Conservation (phyloP, 345 rosid genomes). For the Acer negundo region DNA sequence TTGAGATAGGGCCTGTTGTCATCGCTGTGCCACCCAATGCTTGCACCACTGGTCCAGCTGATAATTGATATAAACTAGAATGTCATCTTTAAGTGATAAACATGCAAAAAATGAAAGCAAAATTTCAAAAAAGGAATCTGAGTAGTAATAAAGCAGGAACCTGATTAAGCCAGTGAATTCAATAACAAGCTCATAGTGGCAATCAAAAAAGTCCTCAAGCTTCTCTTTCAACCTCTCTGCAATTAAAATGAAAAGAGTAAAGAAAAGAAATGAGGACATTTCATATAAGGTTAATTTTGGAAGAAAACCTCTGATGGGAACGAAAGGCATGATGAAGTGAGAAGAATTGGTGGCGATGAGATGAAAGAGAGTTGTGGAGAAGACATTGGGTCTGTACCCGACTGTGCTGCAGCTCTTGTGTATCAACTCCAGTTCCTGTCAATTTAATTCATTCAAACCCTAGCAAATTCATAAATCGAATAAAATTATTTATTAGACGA, state of each 20-base stretch:
- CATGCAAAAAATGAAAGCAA: not conserved
- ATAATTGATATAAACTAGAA: slow-evolving; percentile 8
- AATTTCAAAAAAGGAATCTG: too few species aligned
- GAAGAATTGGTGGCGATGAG: slow-evolving; percentile 77
- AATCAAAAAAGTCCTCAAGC: slow-evolving; percentile 76
- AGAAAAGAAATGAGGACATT: not conserved
- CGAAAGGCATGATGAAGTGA: slow-evolving; percentile 73
- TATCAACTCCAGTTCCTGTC: slow-evolving; percentile 77
- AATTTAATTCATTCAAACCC: not conserved
- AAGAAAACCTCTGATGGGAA: slow-evolving; percentile 65
- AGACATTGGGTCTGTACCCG: slow-evolving; percentile 87
- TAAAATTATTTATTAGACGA: too few species aligned
- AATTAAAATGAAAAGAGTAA: slow-evolving; percentile 16
- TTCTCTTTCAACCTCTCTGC: slow-evolving; percentile 79
- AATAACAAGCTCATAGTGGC: slow-evolving; percentile 72
- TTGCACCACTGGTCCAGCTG: slow-evolving; percentile 89
- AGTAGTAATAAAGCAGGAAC: slow-evolving; percentile 29
- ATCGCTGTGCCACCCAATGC: slow-evolving; percentile 98
- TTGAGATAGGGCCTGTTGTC: slow-evolving; percentile 81
- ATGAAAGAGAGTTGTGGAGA: slow-evolving; percentile 94
- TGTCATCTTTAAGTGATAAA: not conserved
- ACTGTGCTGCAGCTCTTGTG: slow-evolving; percentile 79
- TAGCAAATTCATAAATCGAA: not conserved
- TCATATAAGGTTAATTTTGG: not conserved
- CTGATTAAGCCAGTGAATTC: slow-evolving; percentile 93